A percentile compares a stretch with the other conserved stretches of the same genome.
phyloP scores from a whole-genome alignment of 2,329 filamentous ascomycete species.

The Aureobasidium namibiae region DNA sequence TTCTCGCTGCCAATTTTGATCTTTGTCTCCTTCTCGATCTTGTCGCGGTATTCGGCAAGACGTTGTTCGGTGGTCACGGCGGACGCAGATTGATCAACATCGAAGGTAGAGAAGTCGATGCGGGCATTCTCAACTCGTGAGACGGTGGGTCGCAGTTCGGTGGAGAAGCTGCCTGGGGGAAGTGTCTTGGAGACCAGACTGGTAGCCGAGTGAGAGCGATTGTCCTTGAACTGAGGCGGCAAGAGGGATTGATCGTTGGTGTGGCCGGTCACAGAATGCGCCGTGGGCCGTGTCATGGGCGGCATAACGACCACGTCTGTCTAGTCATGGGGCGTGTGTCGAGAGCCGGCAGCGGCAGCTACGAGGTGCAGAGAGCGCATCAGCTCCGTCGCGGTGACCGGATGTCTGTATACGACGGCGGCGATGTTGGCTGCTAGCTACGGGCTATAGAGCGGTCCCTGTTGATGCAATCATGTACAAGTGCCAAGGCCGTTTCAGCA shows the following conservation, averaged over 20 bases:
- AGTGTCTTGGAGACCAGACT: constrained; percentile 53
- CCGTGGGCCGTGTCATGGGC: constrained; percentile 8
- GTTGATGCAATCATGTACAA: background rate
- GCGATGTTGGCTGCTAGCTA: background rate
- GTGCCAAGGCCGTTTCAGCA: background rate
- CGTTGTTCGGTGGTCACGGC: constrained; percentile 57
- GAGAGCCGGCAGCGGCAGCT: constrained; percentile 9
- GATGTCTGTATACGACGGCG: background rate
- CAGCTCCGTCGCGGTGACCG: background rate
- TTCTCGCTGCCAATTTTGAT: constrained; percentile 98
- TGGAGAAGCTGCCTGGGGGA: constrained; percentile 77
- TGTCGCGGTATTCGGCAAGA: constrained; percentile 68
- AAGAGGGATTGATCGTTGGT: constrained; percentile 18
- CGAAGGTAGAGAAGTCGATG: constrained; percentile 49
- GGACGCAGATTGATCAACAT: constrained; percentile 46
- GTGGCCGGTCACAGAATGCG: constrained; percentile 11
- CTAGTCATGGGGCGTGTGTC: background rate
- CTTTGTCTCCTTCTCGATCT: constrained; percentile 90
- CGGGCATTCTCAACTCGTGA: constrained; percentile 51
- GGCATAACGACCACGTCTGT: constrained; percentile 5
- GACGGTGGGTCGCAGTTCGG: constrained; percentile 68
- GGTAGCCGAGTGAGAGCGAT: constrained; percentile 47
- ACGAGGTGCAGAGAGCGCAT: constrained; percentile 10
- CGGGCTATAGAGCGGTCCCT: background rate
- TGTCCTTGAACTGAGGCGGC: constrained; percentile 41